Conservation (phyloP, 1,284 basidiomycete species). For the Ustilago sp. region DNA sequence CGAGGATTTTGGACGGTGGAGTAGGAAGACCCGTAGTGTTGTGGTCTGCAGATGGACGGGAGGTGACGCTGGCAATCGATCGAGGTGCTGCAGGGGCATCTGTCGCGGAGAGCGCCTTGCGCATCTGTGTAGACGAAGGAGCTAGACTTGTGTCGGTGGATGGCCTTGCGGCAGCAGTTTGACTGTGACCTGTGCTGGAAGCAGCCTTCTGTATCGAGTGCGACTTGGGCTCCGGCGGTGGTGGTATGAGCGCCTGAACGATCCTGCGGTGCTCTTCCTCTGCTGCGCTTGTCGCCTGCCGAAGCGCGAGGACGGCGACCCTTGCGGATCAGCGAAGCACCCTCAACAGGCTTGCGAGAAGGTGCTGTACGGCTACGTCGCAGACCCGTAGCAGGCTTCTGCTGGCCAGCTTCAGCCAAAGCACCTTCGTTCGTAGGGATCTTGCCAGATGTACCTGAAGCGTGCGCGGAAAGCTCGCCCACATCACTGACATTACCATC, state of each 20-base stretch:
- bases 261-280: constrained; percentile 45
- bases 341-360: constrained; percentile 41
- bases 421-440: constrained; percentile 15
- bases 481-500: constrained; percentile 27
- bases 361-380: constrained; percentile 49
- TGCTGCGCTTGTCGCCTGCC: constrained; percentile 43
- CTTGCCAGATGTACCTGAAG: constrained; percentile 25
- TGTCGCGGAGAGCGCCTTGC: constrained; percentile 34
- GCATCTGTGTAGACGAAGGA: constrained; percentile 38
- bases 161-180: constrained; percentile 17
- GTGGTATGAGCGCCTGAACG: constrained; percentile 47
- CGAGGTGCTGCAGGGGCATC: constrained; percentile 19
- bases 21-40: constrained; percentile 38
- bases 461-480: constrained; percentile 28
- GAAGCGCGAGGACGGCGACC: constrained; percentile 45
- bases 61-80: constrained; percentile 23
- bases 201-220: constrained; percentile 41
- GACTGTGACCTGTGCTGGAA: constrained; percentile 28
- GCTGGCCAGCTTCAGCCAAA: background rate
- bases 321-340: constrained; percentile 33
- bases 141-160: constrained; percentile 24
- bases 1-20: constrained; percentile 49
- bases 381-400: constrained; percentile 35
- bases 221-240: constrained; percentile 38
- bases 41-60: constrained; percentile 14